Evolutionary conservation across 331 rosid genomes (phyloP).

Genomic region (Dryas integrifolia): DNA sequence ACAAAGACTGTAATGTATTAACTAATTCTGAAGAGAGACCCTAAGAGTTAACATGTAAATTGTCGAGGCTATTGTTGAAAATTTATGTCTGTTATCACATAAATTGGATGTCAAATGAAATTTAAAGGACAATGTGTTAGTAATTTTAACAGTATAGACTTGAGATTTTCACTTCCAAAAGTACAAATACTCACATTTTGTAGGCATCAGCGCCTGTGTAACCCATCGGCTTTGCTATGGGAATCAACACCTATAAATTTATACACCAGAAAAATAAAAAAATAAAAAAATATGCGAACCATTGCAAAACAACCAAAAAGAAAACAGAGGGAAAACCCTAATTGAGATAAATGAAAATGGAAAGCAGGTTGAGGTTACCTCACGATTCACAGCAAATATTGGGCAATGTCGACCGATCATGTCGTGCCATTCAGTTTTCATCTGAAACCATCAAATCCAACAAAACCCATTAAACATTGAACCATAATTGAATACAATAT

Average conservation of each 20-base stretch:
- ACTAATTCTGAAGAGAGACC: neutral
- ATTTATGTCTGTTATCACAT: too few species aligned
- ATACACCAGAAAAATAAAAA: neutral
- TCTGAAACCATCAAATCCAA: slow-evolving; percentile 42
- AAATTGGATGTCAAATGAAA: neutral
- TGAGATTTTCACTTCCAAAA: neutral
- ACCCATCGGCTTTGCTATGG: slow-evolving; percentile 75
- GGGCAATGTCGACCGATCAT: slow-evolving; percentile 94
- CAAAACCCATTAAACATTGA: slow-evolving; percentile 14
- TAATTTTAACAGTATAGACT: neutral
- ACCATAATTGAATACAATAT: neutral
- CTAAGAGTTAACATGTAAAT: neutral
- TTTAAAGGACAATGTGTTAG: neutral
- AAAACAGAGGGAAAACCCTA: neutral
- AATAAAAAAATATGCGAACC: neutral
- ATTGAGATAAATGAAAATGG: slow-evolving; percentile 1
- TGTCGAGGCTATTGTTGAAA: too few species aligned
- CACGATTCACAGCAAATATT: slow-evolving; percentile 82
- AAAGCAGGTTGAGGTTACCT: slow-evolving; percentile 44
- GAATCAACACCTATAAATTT: slow-evolving; percentile 64
- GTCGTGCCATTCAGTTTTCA: slow-evolving; percentile 88
- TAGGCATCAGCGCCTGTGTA: slow-evolving; percentile 92
- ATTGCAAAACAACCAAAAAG: neutral
- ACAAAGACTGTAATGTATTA: neutral
- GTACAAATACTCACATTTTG: slow-evolving; percentile 58